Base-by-base conservation (phyloP, 495 filamentous ascomycete genomes). In the Penicillium coprophilum region DNA sequence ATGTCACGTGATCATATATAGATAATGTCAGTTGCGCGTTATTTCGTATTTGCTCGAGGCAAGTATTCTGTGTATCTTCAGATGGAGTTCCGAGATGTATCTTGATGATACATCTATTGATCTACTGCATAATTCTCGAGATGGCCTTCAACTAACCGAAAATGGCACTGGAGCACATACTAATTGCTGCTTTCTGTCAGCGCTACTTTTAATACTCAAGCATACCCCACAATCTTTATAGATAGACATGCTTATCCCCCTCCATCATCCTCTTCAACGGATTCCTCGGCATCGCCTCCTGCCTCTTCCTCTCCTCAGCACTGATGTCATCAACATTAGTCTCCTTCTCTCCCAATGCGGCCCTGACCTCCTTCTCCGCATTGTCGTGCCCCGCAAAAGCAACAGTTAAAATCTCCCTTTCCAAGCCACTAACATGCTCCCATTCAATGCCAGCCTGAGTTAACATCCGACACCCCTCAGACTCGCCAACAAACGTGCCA, bases 401-500 rank as follows among this genome's bases (percentile, higher is more conserved):
- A 55, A 94, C 84, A 41, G 75, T 73, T 50, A 96, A 58, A 59
- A 96, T 96, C 62, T 94, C 87, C 55, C 82, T 77, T 66, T 96
- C 92, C 24, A 96, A 71, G 1, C 94, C 94, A 21, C 72, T 51
- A 15, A 97, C 81, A 64, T 86, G 79, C 21, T 87, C 72, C 59
- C 89, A 87, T 34, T 81, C 69, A 39, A 98, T 83, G n/a, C 91
- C 90, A 6, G 82, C 85, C n/a, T 80, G 80, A 55, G 84, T 80
- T 53, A 98, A 75, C 66, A 80, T 85, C 64, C 64, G 70, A 70
- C 85, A 85, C 34, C 91, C 91, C 61, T 84, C 82, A 56, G 95
- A 96, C 48, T 82, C 81, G 23, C 82, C 84, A 24, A 97, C 89
- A 72, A 98, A 98, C 27, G 80, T 95, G 55, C 85, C 85, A 0